Percentiles rank a stretch among this genome's conserved stretches.
Evolutionary conservation across 192 early-diverging fungal genomes (phyloP).

Genomic region (Funneliformis mosseae): DNA sequence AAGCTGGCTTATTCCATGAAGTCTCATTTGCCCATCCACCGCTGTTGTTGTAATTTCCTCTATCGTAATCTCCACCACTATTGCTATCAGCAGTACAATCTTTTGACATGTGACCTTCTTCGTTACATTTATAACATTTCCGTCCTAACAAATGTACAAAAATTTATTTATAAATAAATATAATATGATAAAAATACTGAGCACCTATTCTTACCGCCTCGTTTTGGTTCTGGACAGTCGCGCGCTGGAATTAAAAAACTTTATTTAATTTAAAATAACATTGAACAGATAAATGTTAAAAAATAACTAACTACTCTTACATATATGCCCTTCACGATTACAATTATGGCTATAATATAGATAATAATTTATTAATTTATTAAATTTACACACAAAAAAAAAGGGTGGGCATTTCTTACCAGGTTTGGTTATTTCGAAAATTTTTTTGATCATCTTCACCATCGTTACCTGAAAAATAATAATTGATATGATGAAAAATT

Average conservation of each 20-base stretch:
- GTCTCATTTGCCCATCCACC: not conserved
- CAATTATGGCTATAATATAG: not conserved
- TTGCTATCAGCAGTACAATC: not conserved
- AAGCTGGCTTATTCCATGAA: not conserved
- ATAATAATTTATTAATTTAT: not conserved
- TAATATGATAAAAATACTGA: not conserved
- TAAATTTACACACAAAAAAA: not conserved
- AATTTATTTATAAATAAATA: not conserved
- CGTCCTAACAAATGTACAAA: not conserved
- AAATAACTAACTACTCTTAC: not conserved
- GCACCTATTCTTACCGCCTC: not conserved
- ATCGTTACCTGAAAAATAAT: not conserved
- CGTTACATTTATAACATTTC: slow-evolving; percentile 11
- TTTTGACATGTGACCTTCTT: not conserved
- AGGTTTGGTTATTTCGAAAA: not conserved
- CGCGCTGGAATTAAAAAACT: not conserved
- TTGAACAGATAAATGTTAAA: not conserved
- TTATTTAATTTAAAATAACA: not conserved
- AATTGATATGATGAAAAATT: not conserved
- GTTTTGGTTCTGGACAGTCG: not conserved
- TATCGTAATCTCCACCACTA: not conserved
- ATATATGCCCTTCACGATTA: not conserved
- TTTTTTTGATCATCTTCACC: not conserved
- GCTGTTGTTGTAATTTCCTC: not conserved
- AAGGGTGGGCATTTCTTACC: not conserved